Percentiles rank a stretch among this genome's conserved stretches.
These are phyloP conservation scores for Claviceps africana DNA, from an alignment of 2,329 filamentous ascomycete genomes.

Conservation along the genomic window DNA sequence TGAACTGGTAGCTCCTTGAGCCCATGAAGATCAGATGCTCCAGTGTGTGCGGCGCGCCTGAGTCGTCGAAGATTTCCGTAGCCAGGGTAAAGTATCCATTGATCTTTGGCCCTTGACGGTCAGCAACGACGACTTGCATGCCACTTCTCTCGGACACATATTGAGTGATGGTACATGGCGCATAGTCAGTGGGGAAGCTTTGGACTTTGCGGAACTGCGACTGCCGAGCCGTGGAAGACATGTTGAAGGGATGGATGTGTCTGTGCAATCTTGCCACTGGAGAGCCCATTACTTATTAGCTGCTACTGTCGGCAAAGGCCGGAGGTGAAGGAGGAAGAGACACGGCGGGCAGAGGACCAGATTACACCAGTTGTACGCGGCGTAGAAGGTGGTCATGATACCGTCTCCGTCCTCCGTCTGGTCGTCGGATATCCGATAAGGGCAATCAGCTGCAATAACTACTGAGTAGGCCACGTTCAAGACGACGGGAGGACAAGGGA, in stretches of 20 bases:
- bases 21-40: conserved; percentile 80
- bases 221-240: conserved; percentile 2
- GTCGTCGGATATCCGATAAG: not conserved
- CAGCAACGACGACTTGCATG: conserved; percentile 85
- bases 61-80: conserved; percentile 96
- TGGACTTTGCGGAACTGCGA: conserved; percentile 68
- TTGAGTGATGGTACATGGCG: conserved; percentile 74
- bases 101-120: conserved; percentile 87
- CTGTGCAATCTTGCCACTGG: not conserved
- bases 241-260: not conserved
- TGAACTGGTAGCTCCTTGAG: conserved; percentile 85
- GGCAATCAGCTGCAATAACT: not conserved
- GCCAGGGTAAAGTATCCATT: conserved; percentile 90
- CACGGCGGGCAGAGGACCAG: not conserved
- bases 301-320: not conserved
- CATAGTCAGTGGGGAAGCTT: conserved; percentile 79
- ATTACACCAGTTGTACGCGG: not conserved
- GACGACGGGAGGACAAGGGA: not conserved
- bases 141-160: conserved; percentile 93
- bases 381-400: not conserved
- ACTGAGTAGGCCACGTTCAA: not conserved
- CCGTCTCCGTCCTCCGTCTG: not conserved
- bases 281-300: not conserved
- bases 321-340: not conserved
- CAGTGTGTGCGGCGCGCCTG: conserved; percentile 77